Evolutionary conservation across 345 rosid species (phyloP), one percentile per base, ranked within the genome.

Genomic region (Theobroma cacao): DNA sequence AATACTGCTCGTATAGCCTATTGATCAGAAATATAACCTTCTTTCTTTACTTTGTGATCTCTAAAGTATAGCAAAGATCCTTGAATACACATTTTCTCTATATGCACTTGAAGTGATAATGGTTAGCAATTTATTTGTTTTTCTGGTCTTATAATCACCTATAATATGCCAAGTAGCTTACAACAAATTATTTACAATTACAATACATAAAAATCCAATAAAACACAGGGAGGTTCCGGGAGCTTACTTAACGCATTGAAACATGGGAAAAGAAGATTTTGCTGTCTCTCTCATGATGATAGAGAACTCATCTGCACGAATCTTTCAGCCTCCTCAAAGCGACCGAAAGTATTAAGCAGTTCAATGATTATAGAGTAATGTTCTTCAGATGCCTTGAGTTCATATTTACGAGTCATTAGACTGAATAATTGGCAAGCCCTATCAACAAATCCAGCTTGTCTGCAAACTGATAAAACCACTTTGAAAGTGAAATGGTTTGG

Each of bases 401-500:
- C 84, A 78, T 87, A 85, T 34, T 53, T 79, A 33, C 80, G 77
- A 63, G 87, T 78, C 93, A 95, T 90, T 72, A 79, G 45, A 47
- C 90, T 75, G 74, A 87, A 86, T 65, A 90, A 85, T 76, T 70
- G 72, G 70, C 85, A 84, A 81, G 94, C 97, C 61, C 90, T 92
- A 30, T 92, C 96, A 13, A 61, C 89, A 47, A 87, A 87, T 81
- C 92, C 99, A 8, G 94, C 99, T 80, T 76, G 80, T 78, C 80
- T 85, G 82, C 98, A 95, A 61, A 95, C 86, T 17, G 87, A 87
- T 14, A 91, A 80, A 76, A 90, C 86, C 64, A 84, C 89, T 60
- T 74, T 83, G 67, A 90, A 92, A 50, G 98, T 95, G 90, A 90
- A 88, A 77, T 83, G 75, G 56, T 83, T 93, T 34, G 95, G 94